Conservation (phyloP, 2,329 filamentous ascomycete species). For the Lasiodiplodia theobromae region DNA sequence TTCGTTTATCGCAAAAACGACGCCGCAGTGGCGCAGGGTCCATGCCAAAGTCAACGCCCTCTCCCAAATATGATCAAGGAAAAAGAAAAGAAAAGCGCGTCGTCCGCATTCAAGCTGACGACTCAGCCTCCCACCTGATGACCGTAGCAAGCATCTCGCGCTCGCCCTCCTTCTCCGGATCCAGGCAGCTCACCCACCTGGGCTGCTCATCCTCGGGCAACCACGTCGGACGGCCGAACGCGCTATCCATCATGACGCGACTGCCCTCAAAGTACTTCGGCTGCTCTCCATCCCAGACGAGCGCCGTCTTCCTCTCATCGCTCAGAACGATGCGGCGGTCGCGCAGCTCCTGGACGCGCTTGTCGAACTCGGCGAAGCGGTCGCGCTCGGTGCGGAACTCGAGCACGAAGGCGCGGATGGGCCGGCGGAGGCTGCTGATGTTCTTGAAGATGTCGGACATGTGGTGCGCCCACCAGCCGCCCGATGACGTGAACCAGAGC, state of each 20-base stretch:
- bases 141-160: conserved; percentile 23
- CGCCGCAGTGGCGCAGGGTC: not conserved
- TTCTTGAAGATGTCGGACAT: conserved; percentile 2
- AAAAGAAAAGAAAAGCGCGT: not conserved
- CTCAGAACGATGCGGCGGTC: not conserved
- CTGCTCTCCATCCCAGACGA: not conserved
- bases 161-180: conserved; percentile 4
- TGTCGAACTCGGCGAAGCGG: conserved; percentile 8
- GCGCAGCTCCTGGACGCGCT: conserved; percentile 1
- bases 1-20: not conserved
- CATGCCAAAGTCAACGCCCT: not conserved
- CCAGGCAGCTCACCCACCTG: conserved; percentile 6
- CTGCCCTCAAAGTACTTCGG: conserved; percentile 1
- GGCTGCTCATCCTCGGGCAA: conserved; percentile 7
- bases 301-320: not conserved
- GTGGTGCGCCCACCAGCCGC: conserved; percentile 11
- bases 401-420: not conserved
- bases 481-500: conserved; percentile 14
- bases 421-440: not conserved
- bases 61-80: not conserved
- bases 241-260: conserved; percentile 16
- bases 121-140: not conserved
- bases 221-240: not conserved
- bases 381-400: conserved; percentile 15
- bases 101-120: not conserved